Evolutionary conservation across 305 asterid genomes (phyloP).

Genomic region (Fraxinus greggii): DNA sequence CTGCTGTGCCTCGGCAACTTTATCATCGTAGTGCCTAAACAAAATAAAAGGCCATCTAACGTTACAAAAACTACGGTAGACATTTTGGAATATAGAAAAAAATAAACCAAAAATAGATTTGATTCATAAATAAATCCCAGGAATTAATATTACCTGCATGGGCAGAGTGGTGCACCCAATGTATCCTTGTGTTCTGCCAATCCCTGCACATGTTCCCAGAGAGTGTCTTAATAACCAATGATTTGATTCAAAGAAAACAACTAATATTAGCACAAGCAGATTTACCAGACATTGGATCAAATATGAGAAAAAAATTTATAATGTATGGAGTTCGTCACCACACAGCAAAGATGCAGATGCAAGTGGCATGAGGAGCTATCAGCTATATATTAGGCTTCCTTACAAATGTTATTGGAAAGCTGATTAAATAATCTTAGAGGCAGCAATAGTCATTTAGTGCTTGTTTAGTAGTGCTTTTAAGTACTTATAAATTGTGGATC

Average conservation of each 20-base stretch:
- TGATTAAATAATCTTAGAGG: neutral
- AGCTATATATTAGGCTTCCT: neutral
- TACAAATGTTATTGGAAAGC: neutral
- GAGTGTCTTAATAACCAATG: neutral
- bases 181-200: conserved; percentile 96
- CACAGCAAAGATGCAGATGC: neutral
- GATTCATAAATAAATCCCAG: neutral
- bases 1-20: conserved; percentile 74
- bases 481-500: neutral
- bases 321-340: neutral
- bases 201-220: conserved; percentile 52
- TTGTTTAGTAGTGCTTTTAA: too few relatives aligned
- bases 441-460: neutral
- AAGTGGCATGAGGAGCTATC: neutral
- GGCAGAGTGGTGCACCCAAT: conserved; percentile 95
- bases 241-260: neutral
- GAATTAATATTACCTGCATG: conserved; percentile 59
- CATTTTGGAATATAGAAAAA: neutral
- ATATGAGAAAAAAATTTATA: neutral
- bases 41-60: neutral
- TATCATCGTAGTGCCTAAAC: conserved; percentile 73
- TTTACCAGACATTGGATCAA: neutral
- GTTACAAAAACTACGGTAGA: neutral
- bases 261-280: neutral
- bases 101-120: neutral